Percentiles rank a stretch among this genome's conserved stretches.
Evolutionary conservation across 164 flowering plant species (phyloP).

Genomic region (Vitis labrusca): DNA sequence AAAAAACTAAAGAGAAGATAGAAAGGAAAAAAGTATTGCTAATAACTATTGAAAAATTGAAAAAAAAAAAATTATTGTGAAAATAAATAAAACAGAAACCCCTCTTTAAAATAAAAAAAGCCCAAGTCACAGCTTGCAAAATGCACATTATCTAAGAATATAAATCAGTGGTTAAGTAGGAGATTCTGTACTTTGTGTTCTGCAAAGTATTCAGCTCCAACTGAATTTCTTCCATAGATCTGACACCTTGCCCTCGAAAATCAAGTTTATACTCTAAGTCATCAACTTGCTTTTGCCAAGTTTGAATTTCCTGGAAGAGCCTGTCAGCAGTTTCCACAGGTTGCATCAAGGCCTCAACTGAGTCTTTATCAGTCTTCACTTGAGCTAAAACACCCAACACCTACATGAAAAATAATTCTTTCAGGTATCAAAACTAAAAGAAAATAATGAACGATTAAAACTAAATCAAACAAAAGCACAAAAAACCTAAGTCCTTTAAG

Average conservation of each 20-base stretch:
- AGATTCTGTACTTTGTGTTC: conserved; percentile 41
- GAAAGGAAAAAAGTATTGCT: neutral
- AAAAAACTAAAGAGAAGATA: neutral
- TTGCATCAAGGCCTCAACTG: conserved; percentile 59
- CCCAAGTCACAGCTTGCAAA: too few species aligned
- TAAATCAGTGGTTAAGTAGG: conserved; percentile 1
- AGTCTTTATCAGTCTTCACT: conserved; percentile 74
- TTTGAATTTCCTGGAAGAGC: conserved; percentile 59
- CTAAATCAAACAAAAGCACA: too few species aligned
- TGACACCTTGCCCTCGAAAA: conserved; percentile 68
- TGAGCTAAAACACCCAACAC: conserved; percentile 84
- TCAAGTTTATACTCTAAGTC: conserved; percentile 84
- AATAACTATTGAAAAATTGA: neutral
- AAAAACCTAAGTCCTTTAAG: too few species aligned
- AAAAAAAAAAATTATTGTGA: too few species aligned
- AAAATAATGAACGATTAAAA: too few species aligned
- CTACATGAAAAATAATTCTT: conserved; percentile 36
- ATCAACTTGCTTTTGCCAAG: conserved; percentile 60
- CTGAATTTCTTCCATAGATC: conserved; percentile 73
- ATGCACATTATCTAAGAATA: neutral
- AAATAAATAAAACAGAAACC: neutral
- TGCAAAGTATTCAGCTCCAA: conserved; percentile 55
- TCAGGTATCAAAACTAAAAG: too few species aligned
- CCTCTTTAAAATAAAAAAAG: neutral
- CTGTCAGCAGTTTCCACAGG: conserved; percentile 80